Evolutionary conservation across 768 basidiomycete species (phyloP), one percentile per base, ranked within the genome.

Genomic region (Suillus decipiens): DNA sequence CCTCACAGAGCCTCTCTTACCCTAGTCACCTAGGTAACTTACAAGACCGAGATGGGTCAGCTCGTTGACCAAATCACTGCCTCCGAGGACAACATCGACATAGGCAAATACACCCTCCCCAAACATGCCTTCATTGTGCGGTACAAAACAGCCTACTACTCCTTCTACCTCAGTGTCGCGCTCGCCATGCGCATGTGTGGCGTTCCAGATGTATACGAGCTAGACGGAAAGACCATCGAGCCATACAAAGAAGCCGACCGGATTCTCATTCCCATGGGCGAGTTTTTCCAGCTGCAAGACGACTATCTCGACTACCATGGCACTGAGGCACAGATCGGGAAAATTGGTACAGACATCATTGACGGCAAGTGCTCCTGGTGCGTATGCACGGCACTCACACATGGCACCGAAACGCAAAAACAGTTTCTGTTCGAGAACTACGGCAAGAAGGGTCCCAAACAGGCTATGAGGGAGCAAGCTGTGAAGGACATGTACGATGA

Each of bases 351-450:
- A 17, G 97, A 99, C 75, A 99, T 99, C 71, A 76, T 98, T 63
- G 96, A 99, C 78, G 98, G 98, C 86, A 99, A 99, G 79, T 99
- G 96, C 77, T 91, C 90, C 24, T 99, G 96, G 97, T 89, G 89
- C 68, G 82, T 99, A 74, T 98, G 97, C 78, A 88, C 86, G 19
- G 97, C 95, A 33, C 81, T 99, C 62, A 74, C 77, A 15, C 73
- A 80, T 45, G 86, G 83, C 1, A 80, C 77, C 4, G 78, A 85
- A 0, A 81, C 69, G 28, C 89, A 90, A 72, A 82, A 84, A 41
- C 73, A 73, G 28, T 71, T 86, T 22, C 79, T 89, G n/a, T 87
- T 88, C 68, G 82, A 79, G 31, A 86, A 87, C 74, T 90, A 92
- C 71, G 88, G 89, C 5, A 77, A 77, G 56, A 89, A 88, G 68